These are phyloP conservation scores for Fusarium proliferatum DNA, from an alignment of 2,329 filamentous ascomycete species.

Conservation along the genomic window DNA sequence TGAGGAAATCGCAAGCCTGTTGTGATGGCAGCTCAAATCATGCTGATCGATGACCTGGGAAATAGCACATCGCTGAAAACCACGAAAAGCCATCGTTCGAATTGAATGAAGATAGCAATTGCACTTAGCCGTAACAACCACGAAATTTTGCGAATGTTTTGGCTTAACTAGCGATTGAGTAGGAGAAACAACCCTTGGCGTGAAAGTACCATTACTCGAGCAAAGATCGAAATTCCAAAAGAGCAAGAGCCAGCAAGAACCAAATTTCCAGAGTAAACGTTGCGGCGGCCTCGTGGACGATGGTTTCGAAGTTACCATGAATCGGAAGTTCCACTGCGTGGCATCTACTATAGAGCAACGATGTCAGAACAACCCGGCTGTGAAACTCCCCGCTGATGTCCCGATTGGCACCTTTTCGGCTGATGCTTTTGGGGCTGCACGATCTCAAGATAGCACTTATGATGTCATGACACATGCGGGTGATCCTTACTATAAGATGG, in stretches of 20 bases:
- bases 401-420: fast-evolving
- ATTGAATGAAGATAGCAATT: not conserved
- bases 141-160: not conserved
- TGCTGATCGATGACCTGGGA: not conserved
- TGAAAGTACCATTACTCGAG: not conserved
- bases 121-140: fast-evolving
- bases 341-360: too few species aligned
- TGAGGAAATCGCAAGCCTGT: not conserved
- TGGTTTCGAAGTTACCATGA: too few species aligned
- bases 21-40: not conserved
- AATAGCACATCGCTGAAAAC: not conserved
- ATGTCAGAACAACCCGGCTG: not conserved
- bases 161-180: not conserved
- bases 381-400: not conserved
- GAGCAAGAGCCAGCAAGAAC: too few species aligned
- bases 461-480: fast-evolving
- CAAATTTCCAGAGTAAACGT: too few species aligned
- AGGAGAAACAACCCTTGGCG: too few species aligned
- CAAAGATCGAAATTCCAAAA: too few species aligned
- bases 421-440: fast-evolving
- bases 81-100: not conserved
- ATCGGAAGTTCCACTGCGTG: too few species aligned
- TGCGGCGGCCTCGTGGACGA: too few species aligned
- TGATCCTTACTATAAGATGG: fast-evolving
- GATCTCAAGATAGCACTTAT: fast-evolving